Evolutionary conservation across 2,329 filamentous ascomycete genomes (phyloP), one percentile per base, ranked within the genome.

Genomic region (Aspergillus carbonarius): DNA sequence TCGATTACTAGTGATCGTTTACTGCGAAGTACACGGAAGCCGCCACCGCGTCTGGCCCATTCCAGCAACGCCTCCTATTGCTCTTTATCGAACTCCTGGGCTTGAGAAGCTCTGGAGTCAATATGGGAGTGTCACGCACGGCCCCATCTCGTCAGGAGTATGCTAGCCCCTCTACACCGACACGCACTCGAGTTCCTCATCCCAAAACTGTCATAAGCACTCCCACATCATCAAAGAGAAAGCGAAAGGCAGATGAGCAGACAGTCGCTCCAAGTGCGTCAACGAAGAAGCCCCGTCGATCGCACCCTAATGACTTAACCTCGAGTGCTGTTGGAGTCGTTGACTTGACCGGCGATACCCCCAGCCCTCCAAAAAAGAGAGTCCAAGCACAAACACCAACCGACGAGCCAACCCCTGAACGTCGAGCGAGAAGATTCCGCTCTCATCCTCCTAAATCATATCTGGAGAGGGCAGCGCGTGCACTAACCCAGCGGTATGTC

Each of bases 381-480:
- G 55, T 25, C 47, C 34, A 60, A 50, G 47, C 37, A 27, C 18
- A 58, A 61, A 56, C 60, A 55, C 52, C 60, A 17, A 40, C 60
- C 30, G 69, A 70, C 17, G 42, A 47, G 32, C 42, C 57, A 9
- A 20, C 39, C 4, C 53, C 49, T 30, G 79, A 81, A 63, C 76
- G 75, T 55, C 74, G 78, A 40, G 64, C 75, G 12, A 76, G 72
- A 46, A 62, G 67, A 27, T 81, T 77, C 60, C 73, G 80, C 32
- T 62, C 68, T 6, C 70, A 76, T 32, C 67, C 83, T 30, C 82
- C 83, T 4, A 65, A 72, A 17, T 72, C 73, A 1, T 85, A 80
- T 67, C 62, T 78, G 2, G 74, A 78, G 18, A 76, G 82, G 58
- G 74, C 83, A 12, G 69, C 72, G 3, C 78, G 83, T 50, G 82